Percentiles rank a stretch among this genome's conserved stretches.
phyloP scores from a whole-genome alignment of 2,329 filamentous ascomycete species.

The Camillea tinctor region DNA sequence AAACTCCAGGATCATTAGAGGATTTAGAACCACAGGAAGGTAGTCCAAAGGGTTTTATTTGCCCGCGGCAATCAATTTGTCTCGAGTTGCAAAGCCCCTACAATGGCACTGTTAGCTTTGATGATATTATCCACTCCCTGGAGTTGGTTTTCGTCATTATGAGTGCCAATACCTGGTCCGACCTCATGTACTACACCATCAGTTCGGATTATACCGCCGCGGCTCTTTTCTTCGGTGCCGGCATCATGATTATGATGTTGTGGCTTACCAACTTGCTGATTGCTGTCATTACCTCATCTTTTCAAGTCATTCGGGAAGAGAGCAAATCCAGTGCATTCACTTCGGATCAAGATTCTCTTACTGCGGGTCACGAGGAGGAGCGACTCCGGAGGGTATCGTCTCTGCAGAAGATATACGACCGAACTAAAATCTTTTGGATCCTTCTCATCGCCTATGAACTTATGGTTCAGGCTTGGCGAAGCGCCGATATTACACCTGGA shows the following conservation, averaged over 20 bases:
- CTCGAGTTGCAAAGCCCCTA: slow-evolving; percentile 77
- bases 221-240: slow-evolving; percentile 71
- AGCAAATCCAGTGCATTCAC: slow-evolving; percentile 93
- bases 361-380: slow-evolving; percentile 39
- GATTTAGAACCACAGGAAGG: slow-evolving; percentile 51
- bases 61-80: slow-evolving; percentile 79
- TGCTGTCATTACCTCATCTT: slow-evolving; percentile 96
- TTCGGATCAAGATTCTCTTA: slow-evolving; percentile 57
- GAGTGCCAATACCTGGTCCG: slow-evolving; percentile 95
- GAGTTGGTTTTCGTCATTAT: slow-evolving; percentile 97
- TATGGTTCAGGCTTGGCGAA: slow-evolving; percentile 75
- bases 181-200: slow-evolving; percentile 90
- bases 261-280: slow-evolving; percentile 96
- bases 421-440: slow-evolving; percentile 76
- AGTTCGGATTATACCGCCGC: slow-evolving; percentile 87
- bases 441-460: slow-evolving; percentile 76
- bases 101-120: slow-evolving; percentile 86
- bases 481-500: slow-evolving; percentile 66
- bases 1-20: slow-evolving; percentile 35
- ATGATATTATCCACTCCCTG: slow-evolving; percentile 88
- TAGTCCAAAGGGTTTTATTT: slow-evolving; percentile 80
- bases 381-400: slow-evolving; percentile 41
- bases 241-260: slow-evolving; percentile 87
- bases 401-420: slow-evolving; percentile 72
- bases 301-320: slow-evolving; percentile 96